Percentiles rank a stretch among this genome's conserved stretches.
Evolutionary conservation across 2,329 filamentous ascomycete species (phyloP).

Genomic region (Claviceps maximensis): DNA sequence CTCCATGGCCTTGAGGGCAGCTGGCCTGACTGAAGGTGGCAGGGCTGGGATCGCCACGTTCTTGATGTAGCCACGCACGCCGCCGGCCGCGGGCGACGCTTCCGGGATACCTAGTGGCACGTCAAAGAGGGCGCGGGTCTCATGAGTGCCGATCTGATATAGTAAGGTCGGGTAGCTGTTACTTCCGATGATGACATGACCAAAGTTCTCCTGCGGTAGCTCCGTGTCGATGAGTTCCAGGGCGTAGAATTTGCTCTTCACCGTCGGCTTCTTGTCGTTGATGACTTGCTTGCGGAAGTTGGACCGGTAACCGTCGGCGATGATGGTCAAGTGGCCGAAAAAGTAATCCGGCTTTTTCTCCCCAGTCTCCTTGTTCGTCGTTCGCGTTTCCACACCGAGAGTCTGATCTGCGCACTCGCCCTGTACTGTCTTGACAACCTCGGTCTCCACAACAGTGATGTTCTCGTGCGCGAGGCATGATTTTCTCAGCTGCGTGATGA

Average conservation of each 20-base stretch:
- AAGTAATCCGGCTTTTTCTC: constrained; percentile 57
- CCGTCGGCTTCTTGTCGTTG: constrained; percentile 44
- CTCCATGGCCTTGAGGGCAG: constrained; percentile 64
- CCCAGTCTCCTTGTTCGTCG: constrained; percentile 42
- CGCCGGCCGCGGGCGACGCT: constrained; percentile 61
- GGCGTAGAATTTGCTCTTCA: constrained; percentile 82
- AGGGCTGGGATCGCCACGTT: constrained; percentile 70
- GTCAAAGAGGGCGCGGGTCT: constrained; percentile 83
- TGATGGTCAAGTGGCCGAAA: constrained; percentile 78
- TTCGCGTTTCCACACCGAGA: constrained; percentile 68
- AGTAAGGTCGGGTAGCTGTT: constrained; percentile 61
- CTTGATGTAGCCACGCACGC: constrained; percentile 71
- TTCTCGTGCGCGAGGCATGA: constrained; percentile 65
- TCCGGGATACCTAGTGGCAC: constrained; percentile 65
- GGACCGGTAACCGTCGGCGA: constrained; percentile 85
- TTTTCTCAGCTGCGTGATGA: constrained; percentile 69
- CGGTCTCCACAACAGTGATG: constrained; percentile 83
- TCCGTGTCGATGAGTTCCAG: constrained; percentile 82
- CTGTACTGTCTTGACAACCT: constrained; percentile 62
- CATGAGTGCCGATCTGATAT: constrained; percentile 93
- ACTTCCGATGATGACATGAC: constrained; percentile 77
- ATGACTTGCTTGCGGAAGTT: constrained; percentile 79
- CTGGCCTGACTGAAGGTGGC: constrained; percentile 56
- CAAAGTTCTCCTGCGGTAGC: constrained; percentile 61
- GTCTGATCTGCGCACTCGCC: constrained; percentile 57